Conservation (phyloP, 1,139 yeast genomes). For the Blastobotrys buckinghamii region DNA sequence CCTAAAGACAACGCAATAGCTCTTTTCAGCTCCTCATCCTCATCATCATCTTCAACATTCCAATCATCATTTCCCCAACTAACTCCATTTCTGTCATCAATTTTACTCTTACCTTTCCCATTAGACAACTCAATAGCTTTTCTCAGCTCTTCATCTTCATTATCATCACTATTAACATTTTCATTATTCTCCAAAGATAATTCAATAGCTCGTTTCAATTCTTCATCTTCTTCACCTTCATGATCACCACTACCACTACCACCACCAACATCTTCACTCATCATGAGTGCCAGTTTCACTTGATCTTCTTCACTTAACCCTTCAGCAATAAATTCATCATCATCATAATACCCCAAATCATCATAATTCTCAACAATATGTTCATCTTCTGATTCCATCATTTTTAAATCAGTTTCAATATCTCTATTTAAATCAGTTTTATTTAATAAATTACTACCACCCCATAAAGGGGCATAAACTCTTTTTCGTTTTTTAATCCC, state of each 20-base stretch:
- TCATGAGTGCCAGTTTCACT: conserved; percentile 37
- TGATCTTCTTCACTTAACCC: conserved; percentile 41
- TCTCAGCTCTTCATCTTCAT: neutral
- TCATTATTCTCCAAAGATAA: conserved; percentile 10
- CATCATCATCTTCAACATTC: neutral
- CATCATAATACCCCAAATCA: neutral
- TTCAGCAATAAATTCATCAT: conserved; percentile 30
- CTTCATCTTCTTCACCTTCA: conserved; percentile 13
- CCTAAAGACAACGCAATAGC: conserved; percentile 14
- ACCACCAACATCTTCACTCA: conserved; percentile 26
- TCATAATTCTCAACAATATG: conserved; percentile 27
- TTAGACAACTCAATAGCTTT: neutral
- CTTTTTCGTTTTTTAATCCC: conserved; percentile 23
- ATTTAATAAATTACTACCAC: conserved; percentile 1
- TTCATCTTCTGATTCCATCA: conserved; percentile 33
- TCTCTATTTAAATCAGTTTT: conserved; percentile 17
- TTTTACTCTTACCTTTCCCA: conserved; percentile 10
- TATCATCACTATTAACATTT: neutral
- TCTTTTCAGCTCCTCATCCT: conserved; percentile 13
- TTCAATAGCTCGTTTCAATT: conserved; percentile 14
- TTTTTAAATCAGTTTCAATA: conserved; percentile 28
- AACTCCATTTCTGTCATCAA: conserved; percentile 12
- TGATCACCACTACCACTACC: no score
- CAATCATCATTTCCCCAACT: neutral
- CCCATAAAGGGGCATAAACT: conserved; percentile 6